phyloP scores from a whole-genome alignment of 148 eudicot species.

The Chenopodium album region DNA sequence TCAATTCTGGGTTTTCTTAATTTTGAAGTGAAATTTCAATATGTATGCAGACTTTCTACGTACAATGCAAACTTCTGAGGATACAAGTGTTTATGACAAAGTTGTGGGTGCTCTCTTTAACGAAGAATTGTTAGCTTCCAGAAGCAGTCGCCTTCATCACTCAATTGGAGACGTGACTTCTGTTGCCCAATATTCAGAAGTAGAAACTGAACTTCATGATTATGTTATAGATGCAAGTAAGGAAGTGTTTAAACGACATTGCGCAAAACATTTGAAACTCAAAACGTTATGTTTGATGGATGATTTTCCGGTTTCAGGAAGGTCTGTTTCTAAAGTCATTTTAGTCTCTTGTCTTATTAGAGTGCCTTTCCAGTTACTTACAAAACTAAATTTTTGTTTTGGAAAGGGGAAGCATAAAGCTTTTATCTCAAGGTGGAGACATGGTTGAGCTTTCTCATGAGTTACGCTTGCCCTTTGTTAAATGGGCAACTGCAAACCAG shows the following conservation, averaged over 20 bases:
- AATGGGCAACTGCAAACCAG: constrained; percentile 79
- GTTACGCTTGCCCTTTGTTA: constrained; percentile 76
- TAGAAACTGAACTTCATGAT: constrained; percentile 69
- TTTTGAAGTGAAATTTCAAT: constrained; percentile 14
- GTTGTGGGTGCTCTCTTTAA: constrained; percentile 79
- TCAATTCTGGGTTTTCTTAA: not conserved
- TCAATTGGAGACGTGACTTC: constrained; percentile 49
- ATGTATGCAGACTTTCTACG: constrained; percentile 56
- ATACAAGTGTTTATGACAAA: constrained; percentile 81
- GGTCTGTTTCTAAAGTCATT: constrained; percentile 42
- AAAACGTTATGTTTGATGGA: constrained; percentile 65
- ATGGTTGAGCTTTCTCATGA: constrained; percentile 87
- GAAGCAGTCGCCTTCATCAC: constrained; percentile 44
- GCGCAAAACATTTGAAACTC: constrained; percentile 86
- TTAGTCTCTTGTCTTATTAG: not conserved
- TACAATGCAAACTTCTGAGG: constrained; percentile 92
- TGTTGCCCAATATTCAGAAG: constrained; percentile 51
- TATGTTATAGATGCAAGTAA: constrained; percentile 52
- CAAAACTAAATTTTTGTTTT: constrained; percentile 9
- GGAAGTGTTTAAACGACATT: constrained; percentile 67
- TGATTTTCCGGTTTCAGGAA: constrained; percentile 43
- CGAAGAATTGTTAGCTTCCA: constrained; percentile 59
- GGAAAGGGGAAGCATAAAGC: constrained; percentile 79
- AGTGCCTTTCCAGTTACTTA: constrained; percentile 11
- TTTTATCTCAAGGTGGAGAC: constrained; percentile 87